Base-by-base conservation (phyloP, 495 filamentous ascomycete species). In the Aspergillus coremiiformis region DNA sequence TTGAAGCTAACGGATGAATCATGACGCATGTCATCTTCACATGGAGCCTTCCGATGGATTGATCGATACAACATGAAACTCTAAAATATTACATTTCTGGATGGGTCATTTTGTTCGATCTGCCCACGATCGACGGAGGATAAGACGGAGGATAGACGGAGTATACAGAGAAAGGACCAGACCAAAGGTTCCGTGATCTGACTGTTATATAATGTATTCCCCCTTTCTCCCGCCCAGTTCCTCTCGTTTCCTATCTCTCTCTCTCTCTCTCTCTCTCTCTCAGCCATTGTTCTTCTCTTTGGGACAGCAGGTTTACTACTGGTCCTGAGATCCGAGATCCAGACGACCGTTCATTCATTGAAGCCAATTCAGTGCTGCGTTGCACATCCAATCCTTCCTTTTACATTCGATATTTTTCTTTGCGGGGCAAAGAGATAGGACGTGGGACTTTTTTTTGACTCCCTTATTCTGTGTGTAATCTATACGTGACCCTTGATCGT, bases 311-410 rank as follows among this genome's bases (percentile, higher is more conserved):
- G 32, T 43, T 53, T 46, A 46, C n/a, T n/a, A n/a, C 39, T 44
- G 49, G 58, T 55, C 64, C 61, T 64, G 45, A 54, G 54, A 62
- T 66, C 64, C 54, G 56, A 62, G 24, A 62, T 65, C 59, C 61
- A 64, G 62, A 56, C 20, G 37, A n/a, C 37, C 65, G 62, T 68
- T 63, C 68, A 57, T 68, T 69, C 66, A 37, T 61, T 71, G 12
- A 32, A 15, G 15, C 7, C 27, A 44, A 32, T 17, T 52, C 19
- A 52, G 60, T 58, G 55, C 57, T 49, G 11, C n/a, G 39, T 56
- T 54, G 57, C 58, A 60, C 61, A 55, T 64, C 47, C 55, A n/a
- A 44, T 69, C 59, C 12, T 62, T 64, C 29, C n/a, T 27, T 27
- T 4, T 8, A 27, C 24, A 27, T 27, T 27, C 24, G 8, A 4